Evolutionary conservation across 441 rosid genomes (phyloP).

Genomic region (Brassica balearica): DNA sequence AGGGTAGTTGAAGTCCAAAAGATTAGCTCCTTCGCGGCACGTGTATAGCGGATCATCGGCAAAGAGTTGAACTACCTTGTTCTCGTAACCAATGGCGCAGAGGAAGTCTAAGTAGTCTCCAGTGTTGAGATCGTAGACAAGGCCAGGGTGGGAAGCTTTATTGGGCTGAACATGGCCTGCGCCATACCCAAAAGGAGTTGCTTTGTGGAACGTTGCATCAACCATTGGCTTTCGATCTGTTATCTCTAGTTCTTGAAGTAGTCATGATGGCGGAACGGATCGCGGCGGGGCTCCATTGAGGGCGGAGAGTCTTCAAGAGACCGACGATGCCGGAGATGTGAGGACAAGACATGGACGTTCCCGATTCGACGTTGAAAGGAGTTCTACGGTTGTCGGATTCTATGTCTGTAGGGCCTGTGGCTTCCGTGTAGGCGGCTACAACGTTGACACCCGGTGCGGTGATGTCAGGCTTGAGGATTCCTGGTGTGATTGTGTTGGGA

Average conservation of each 20-base stretch:
- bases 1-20: conserved; percentile 72
- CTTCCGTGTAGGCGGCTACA: conserved; percentile 58
- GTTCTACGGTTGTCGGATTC: conserved; percentile 41
- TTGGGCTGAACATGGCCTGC: conserved; percentile 70
- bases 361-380: conserved; percentile 50
- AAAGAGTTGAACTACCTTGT: conserved; percentile 23
- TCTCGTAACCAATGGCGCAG: conserved; percentile 58
- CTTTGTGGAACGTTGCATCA: conserved; percentile 37
- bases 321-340: conserved; percentile 64
- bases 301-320: conserved; percentile 56
- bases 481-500: conserved; percentile 52
- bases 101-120: conserved; percentile 60
- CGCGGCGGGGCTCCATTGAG: conserved; percentile 65
- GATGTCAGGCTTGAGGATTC: conserved; percentile 68
- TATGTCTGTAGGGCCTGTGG: conserved; percentile 35
- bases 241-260: conserved; percentile 50
- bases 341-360: conserved; percentile 76
- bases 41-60: conserved; percentile 38
- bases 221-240: conserved; percentile 41
- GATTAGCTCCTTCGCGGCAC: conserved; percentile 49
- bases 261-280: conserved; percentile 72
- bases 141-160: conserved; percentile 64
- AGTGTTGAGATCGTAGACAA: conserved; percentile 56
- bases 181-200: conserved; percentile 68
- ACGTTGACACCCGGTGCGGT: conserved; percentile 65